A percentile compares a stretch with the other conserved stretches of the same genome.
These are phyloP conservation scores for Fraxinus pennsylvanica DNA, from an alignment of 257 asterid species.

Conservation along the genomic window DNA sequence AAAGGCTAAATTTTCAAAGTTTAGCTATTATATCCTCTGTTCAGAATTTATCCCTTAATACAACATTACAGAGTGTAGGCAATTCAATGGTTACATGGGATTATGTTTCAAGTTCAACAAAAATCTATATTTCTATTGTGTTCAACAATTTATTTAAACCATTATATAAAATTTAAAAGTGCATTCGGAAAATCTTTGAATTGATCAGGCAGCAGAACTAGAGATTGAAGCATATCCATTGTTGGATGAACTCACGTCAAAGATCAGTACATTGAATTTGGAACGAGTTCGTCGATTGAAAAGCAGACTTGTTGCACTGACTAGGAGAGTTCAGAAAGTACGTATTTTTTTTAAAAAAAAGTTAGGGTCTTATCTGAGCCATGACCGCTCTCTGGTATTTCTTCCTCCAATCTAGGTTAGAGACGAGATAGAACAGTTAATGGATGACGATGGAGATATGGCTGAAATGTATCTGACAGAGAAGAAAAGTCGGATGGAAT, in stretches of 20 bases:
- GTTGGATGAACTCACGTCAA: constrained; percentile 94
- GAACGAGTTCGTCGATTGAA: constrained; percentile 94
- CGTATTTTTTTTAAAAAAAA: constrained; percentile 12
- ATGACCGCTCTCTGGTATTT: constrained; percentile 23
- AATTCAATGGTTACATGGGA: not conserved
- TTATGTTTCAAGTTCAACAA: not conserved
- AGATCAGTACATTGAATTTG: constrained; percentile 90
- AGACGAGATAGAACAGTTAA: constrained; percentile 97
- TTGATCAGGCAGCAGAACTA: constrained; percentile 84
- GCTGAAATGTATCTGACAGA: constrained; percentile 99
- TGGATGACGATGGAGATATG: constrained; percentile 99
- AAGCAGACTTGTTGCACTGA: constrained; percentile 95
- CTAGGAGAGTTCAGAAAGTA: constrained; percentile 98
- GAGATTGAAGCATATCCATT: constrained; percentile 98
- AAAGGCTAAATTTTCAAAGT: too few relatives aligned
- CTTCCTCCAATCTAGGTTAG: constrained; percentile 66
- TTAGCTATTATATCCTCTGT: too few relatives aligned
- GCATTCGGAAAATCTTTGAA: constrained; percentile 21
- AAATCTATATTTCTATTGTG: not conserved
- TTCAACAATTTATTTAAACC: not conserved
- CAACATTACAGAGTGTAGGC: not conserved
- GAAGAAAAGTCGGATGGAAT: constrained; percentile 79
- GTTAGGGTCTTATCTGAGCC: constrained; percentile 10
- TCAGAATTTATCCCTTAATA: not conserved
- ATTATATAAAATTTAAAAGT: constrained; percentile 13